Base-by-base conservation (phyloP, 2,329 filamentous ascomycete genomes). In the Nannizzia gypsea region DNA sequence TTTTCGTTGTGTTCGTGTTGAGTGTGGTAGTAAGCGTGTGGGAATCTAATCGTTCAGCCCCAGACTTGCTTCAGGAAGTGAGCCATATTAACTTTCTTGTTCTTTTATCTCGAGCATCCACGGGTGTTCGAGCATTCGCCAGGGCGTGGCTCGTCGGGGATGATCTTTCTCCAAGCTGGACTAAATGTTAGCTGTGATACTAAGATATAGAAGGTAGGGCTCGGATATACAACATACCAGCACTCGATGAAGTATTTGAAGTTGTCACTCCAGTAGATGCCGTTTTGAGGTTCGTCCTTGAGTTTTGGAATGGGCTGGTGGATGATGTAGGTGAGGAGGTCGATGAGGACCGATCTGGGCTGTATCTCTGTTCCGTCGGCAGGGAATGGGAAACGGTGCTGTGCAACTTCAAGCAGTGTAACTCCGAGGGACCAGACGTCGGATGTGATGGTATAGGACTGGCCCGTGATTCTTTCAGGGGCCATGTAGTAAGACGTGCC, bases 171-270 rank as follows among this genome's bases (percentile, higher is more conserved):
- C 93, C 61, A 99, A 82, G 77, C 93, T 97, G 17, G 5, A 38
- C 20, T 34, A 42, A 38, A 15, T 42, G 13, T 15, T 44, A 56
- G 46, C 26, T 24, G n/a, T 15, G 31, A 52, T 44, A 26, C 22
- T 46, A 58, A 24, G 13, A 40, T 40, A 15, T 13, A 13, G 59
- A 66, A 56, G 64, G 57, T 2, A 4, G n/a, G n/a, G 44, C 9
- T 22, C 11, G 11, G 34, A 38, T 54, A 31, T 40, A 85, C 89
- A 71, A 85, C 89, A 71, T 83, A 97, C 92, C 93, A 97, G 83
- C 91, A 96, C 76, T 96, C 91, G 68, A 99, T 96, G 68, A 99
- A 99, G 73, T 96, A 96, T 74, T 99, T 99, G 76, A 99, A 97
- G 70, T 89, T 95, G 67, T 95, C 89, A 67, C 89, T 95, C 93